Percentiles rank a stretch among this genome's conserved stretches.
Evolutionary conservation across 768 basidiomycete genomes (phyloP).

Genomic region (Jaapia argillacea): DNA sequence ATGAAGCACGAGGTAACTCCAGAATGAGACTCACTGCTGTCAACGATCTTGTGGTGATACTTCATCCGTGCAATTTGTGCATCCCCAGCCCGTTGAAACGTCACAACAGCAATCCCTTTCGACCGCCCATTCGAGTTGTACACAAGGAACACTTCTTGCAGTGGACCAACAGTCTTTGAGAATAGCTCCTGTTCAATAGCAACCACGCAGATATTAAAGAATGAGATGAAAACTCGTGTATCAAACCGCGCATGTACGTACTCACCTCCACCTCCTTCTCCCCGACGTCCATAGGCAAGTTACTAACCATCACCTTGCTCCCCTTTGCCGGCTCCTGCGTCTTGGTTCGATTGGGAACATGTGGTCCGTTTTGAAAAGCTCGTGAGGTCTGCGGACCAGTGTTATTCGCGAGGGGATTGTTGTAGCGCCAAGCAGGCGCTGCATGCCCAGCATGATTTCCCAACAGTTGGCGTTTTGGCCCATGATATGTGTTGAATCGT

Average conservation of each 20-base stretch:
- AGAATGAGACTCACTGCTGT: slow-evolving; percentile 33
- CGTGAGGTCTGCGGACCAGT: too few species aligned
- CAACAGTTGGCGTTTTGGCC: slow-evolving; percentile 43
- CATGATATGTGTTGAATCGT: slow-evolving; percentile 39
- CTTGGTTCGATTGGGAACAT: not conserved
- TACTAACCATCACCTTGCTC: slow-evolving; percentile 61
- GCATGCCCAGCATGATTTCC: slow-evolving; percentile 47
- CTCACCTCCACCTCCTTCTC: slow-evolving; percentile 61
- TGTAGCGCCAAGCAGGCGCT: slow-evolving; percentile 52
- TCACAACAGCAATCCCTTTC: slow-evolving; percentile 73
- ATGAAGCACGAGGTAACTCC: slow-evolving; percentile 8
- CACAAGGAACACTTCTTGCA: slow-evolving; percentile 60
- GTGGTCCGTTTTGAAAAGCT: too few species aligned
- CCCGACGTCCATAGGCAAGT: slow-evolving; percentile 56
- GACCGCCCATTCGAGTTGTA: slow-evolving; percentile 69
- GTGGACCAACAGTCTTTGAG: slow-evolving; percentile 64
- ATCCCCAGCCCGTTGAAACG: slow-evolving; percentile 54
- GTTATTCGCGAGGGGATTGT: too few species aligned
- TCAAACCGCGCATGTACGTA: not conserved
- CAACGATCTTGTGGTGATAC: slow-evolving; percentile 71
- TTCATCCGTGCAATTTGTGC: slow-evolving; percentile 53
- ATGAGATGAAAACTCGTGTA: not conserved
- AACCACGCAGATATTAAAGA: not conserved
- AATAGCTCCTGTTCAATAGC: slow-evolving; percentile 49
- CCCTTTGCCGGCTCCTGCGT: slow-evolving; percentile 25